Conservation (phyloP, 352 stramenopile species). For the Pythium monospermum region DNA sequence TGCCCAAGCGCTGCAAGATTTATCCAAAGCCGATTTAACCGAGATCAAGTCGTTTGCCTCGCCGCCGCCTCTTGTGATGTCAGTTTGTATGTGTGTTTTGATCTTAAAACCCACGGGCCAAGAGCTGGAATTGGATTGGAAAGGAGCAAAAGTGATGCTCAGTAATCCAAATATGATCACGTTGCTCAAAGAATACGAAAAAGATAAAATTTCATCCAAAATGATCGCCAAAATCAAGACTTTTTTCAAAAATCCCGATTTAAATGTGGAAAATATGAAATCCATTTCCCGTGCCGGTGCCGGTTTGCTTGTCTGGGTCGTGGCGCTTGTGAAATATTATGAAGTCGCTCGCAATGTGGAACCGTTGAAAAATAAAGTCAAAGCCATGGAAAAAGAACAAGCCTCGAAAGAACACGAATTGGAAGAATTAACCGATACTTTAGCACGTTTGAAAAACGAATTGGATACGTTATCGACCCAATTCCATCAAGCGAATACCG, state of each 20-base stretch:
- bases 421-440: constrained; percentile 76
- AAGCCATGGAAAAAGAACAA: constrained; percentile 92
- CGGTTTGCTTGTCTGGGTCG: constrained; percentile 91
- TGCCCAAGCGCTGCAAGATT: constrained; percentile 89
- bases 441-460: constrained; percentile 80
- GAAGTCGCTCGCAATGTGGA: constrained; percentile 95
- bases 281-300: constrained; percentile 90
- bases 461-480: constrained; percentile 88
- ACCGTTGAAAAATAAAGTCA: constrained; percentile 88
- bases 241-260: constrained; percentile 90
- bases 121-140: constrained; percentile 90
- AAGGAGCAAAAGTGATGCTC: constrained; percentile 94
- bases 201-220: constrained; percentile 94
- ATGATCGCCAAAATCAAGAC: constrained; percentile 95
- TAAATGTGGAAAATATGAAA: constrained; percentile 95
- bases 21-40: constrained; percentile 93
- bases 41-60: constrained; percentile 96
- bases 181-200: constrained; percentile 93
- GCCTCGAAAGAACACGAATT: constrained; percentile 87
- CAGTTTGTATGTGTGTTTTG: constrained; percentile 90
- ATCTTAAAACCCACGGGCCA: constrained; percentile 91
- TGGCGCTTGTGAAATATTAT: constrained; percentile 95
- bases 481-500: constrained; percentile 88
- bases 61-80: constrained; percentile 90
- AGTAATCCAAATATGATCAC: constrained; percentile 89